Percentiles rank a stretch among this genome's conserved stretches.
Evolutionary conservation across 2,329 filamentous ascomycete genomes (phyloP).

Genomic region (Phialophora verrucosa): DNA sequence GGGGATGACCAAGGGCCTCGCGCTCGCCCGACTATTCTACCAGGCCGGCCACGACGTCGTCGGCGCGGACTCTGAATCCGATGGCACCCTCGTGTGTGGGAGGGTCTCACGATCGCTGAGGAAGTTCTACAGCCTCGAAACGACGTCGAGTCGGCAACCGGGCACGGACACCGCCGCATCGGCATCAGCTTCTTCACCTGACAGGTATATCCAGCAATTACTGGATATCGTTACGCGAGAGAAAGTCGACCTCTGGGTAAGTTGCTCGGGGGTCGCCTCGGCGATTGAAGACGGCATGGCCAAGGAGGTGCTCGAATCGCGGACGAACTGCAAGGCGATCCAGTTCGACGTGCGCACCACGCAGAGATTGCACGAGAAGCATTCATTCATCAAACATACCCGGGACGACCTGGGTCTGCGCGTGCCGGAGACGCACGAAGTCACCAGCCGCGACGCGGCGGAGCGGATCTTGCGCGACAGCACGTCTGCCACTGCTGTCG

Average conservation of each 20-base stretch:
- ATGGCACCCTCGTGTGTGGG: constrained; percentile 57
- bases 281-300: constrained; percentile 71
- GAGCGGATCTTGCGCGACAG: constrained; percentile 57
- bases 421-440: constrained; percentile 59
- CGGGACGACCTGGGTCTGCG: constrained; percentile 57
- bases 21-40: constrained; percentile 69
- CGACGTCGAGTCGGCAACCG: constrained; percentile 43
- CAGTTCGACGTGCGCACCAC: constrained; percentile 66
- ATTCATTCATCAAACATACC: constrained; percentile 67
- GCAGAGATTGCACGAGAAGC: constrained; percentile 66
- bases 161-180: constrained; percentile 42
- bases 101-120: constrained; percentile 64
- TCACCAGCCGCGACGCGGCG: constrained; percentile 61
- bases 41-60: constrained; percentile 71
- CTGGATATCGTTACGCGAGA: constrained; percentile 66
- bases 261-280: constrained; percentile 71
- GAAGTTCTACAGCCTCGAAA: constrained; percentile 60
- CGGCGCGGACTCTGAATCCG: constrained; percentile 68
- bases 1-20: constrained; percentile 73
- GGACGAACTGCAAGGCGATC: constrained; percentile 65
- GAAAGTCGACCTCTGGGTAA: constrained; percentile 72
- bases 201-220: constrained; percentile 61
- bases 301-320: constrained; percentile 64
- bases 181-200: constrained; percentile 14
- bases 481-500: constrained; percentile 19